These are phyloP conservation scores for Coemansia sp. DNA, from an alignment of 192 early-diverging fungal species.

Conservation along the genomic window DNA sequence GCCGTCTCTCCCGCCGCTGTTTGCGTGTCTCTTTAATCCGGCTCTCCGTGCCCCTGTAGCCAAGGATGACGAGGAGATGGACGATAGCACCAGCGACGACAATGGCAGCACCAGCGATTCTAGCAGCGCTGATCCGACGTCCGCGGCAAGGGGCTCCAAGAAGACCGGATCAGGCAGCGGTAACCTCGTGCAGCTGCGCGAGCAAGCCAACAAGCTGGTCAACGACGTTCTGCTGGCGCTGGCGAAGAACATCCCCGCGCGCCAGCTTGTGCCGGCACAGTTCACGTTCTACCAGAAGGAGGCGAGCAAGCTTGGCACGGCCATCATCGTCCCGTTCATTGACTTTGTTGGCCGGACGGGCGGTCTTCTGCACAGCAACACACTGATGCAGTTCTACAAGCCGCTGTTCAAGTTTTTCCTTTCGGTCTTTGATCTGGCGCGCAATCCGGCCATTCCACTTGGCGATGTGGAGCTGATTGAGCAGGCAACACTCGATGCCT, in stretches of 20 bases:
- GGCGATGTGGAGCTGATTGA: constrained; percentile 61
- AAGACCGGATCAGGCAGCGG: neutral
- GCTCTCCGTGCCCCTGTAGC: neutral
- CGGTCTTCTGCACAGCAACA: constrained; percentile 60
- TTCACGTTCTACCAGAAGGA: constrained; percentile 53
- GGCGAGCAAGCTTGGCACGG: constrained; percentile 55
- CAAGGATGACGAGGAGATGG: neutral
- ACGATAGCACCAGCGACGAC: neutral
- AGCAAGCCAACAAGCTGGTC: constrained; percentile 16
- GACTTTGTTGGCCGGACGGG: constrained; percentile 69
- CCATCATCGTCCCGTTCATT: constrained; percentile 62
- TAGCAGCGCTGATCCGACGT: neutral
- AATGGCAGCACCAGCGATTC: neutral
- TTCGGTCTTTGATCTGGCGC: constrained; percentile 59
- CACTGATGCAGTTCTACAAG: constrained; percentile 70
- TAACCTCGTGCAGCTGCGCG: constrained; percentile 16
- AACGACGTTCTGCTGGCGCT: constrained; percentile 33
- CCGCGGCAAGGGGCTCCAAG: neutral
- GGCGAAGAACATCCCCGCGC: constrained; percentile 37
- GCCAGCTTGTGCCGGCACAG: constrained; percentile 50
- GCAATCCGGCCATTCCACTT: constrained; percentile 36
- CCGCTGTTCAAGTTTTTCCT: constrained; percentile 89
- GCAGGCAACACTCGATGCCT: constrained; percentile 66
- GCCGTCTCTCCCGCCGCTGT: constrained; percentile 45
- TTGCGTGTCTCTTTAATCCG: constrained; percentile 33